These are phyloP conservation scores for Thuja plicata DNA, from an alignment of 83 land plant genomes.

Conservation along the genomic window DNA sequence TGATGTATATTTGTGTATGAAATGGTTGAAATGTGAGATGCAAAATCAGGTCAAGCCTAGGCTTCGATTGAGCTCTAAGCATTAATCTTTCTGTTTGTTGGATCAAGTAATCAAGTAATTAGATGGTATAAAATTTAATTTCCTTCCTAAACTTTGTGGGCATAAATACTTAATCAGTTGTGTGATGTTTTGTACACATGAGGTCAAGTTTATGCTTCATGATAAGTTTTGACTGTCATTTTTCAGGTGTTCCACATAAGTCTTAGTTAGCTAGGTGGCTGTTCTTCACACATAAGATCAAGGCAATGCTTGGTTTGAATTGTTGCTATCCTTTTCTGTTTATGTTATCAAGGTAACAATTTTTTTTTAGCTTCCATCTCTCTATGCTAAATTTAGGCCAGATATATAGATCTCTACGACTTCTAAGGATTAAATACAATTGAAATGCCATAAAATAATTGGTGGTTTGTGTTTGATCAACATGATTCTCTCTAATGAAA, in stretches of 20 bases:
- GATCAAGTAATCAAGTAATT: not conserved
- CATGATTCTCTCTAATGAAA: not conserved
- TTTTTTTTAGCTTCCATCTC: not conserved
- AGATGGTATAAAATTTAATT: not conserved
- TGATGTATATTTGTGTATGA: not conserved
- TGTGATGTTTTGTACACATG: not conserved
- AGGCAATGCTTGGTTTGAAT: not conserved
- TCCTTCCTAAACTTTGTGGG: not conserved
- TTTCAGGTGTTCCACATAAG: not conserved
- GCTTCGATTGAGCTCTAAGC: not conserved
- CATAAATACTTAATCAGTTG: not conserved
- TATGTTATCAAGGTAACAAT: not conserved
- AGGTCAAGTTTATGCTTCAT: not conserved
- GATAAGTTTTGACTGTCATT: not conserved
- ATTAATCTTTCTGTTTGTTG: not conserved
- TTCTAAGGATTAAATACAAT: not conserved
- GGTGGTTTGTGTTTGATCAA: not conserved
- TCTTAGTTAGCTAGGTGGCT: not conserved
- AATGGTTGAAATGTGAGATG: not conserved
- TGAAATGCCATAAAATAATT: not conserved
- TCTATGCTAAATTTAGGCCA: not conserved
- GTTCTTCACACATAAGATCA: not conserved
- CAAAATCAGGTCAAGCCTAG: not conserved
- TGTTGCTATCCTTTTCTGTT: not conserved
- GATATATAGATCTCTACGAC: not conserved